Conservation (phyloP, 2,329 filamentous ascomycete species). For the Ophiostoma montium region DNA sequence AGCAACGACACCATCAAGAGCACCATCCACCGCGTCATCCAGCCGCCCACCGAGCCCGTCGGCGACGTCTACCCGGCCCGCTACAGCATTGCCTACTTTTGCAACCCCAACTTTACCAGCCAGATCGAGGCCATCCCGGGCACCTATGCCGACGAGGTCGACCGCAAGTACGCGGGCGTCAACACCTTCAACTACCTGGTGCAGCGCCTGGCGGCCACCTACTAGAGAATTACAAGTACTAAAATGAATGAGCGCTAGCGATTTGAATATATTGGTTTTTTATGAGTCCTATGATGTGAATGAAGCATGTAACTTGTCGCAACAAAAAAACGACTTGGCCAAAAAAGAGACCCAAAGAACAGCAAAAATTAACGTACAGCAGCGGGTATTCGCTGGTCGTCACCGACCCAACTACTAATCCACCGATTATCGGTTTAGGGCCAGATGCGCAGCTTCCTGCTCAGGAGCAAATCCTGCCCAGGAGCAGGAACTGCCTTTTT, state of each 20-base stretch:
- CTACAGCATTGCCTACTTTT: constrained; percentile 81
- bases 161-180: constrained; percentile 69
- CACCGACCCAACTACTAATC: too few species aligned
- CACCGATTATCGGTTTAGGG: too few species aligned
- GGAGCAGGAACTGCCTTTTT: too few species aligned
- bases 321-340: too few species aligned
- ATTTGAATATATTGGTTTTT: too few species aligned
- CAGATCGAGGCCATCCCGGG: constrained; percentile 70
- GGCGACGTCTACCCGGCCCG: constrained; percentile 53
- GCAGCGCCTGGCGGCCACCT: constrained; percentile 62
- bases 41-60: constrained; percentile 46
- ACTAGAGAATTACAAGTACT: constrained; percentile 28
- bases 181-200: constrained; percentile 72
- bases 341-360: too few species aligned
- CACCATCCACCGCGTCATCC: constrained; percentile 79
- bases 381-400: too few species aligned
- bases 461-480: too few species aligned
- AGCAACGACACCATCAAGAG: constrained; percentile 85
- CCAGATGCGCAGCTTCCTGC: too few species aligned
- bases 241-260: not conserved
- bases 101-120: constrained; percentile 67
- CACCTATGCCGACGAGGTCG: constrained; percentile 47
- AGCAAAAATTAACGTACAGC: too few species aligned
- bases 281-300: too few species aligned
- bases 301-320: too few species aligned